Base-by-base conservation (phyloP, 306 rosid genomes). In the Senna tora region DNA sequence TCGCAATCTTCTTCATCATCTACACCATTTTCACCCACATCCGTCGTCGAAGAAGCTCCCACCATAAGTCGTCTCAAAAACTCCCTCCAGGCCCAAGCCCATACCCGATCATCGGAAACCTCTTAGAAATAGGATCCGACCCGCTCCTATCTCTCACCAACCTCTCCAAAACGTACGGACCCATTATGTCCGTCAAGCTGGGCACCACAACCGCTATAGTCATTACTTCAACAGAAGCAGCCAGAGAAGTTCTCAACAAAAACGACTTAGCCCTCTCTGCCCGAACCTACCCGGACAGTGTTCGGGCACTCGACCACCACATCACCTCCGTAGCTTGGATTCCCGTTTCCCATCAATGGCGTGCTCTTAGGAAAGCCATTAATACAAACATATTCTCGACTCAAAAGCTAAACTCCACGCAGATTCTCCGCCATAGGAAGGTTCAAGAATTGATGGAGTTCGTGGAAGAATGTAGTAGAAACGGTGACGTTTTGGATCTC, bases 361-460 rank as follows among this genome's bases (percentile, higher is more conserved):
- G 16, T 5, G 61, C 61, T n/a, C 61, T 55, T 1, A 22, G 34
- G 13, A 15, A 16, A 55, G 61, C 16, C 14, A 22, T 36, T 22
- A 34, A 11, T 11, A 11, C 16, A 5, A 22, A 25, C 3, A 0
- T 55, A 3, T 55, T 55, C 61, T 55, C 61, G 17, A 5, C 61
- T 13, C 1, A 12, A 0, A 12, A 12, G 17, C 16, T 55, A 22
- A 17, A 25, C 16, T 55, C 61, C 38, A 55, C 61, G 38, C 16
- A 22, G 61, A 1, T 12, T 55, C 61, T 56, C n/a, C 62, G 62
- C 11, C 62, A 56, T 5, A 56, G 39, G 15, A 56, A 56, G 38
- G 62, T 56, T 12, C 46, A 14, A 9, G 62, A 56, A 19, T 56
- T 56, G 2, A 28, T 56, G 9, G n/a, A 28, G 14, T n/a, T 12